phyloP scores from a whole-genome alignment of 805 yeast species.

The Candida silvicultrix region DNA sequence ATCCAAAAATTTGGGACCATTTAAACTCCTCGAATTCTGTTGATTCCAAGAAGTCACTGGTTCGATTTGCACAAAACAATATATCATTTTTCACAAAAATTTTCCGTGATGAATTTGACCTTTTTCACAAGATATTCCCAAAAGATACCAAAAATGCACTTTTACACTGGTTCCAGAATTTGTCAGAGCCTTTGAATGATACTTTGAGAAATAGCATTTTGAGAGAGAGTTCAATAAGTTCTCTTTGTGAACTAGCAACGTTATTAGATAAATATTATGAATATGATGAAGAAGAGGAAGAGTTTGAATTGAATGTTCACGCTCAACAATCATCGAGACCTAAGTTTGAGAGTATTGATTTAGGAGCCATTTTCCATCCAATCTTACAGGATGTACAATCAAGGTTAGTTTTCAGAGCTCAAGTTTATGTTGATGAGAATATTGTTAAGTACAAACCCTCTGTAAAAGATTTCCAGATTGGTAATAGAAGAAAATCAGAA shows the following conservation, averaged over 20 bases:
- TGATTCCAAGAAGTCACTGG: slow-evolving; percentile 29
- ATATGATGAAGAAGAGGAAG: slow-evolving; percentile 53
- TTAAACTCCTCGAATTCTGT: slow-evolving; percentile 24
- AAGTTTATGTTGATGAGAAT: slow-evolving; percentile 62
- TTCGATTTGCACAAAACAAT: slow-evolving; percentile 56
- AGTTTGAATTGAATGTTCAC: slow-evolving; percentile 1
- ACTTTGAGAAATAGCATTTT: slow-evolving; percentile 57
- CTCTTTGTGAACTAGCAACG: slow-evolving; percentile 70
- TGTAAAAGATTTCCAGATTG: slow-evolving; percentile 60
- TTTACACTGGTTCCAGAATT: slow-evolving; percentile 51
- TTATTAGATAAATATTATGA: slow-evolving; percentile 63
- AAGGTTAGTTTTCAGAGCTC: slow-evolving; percentile 73
- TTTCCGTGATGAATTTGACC: slow-evolving; percentile 51
- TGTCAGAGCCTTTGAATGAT: slow-evolving; percentile 78
- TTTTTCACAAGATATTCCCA: slow-evolving; percentile 52
- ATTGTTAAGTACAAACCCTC: slow-evolving; percentile 62
- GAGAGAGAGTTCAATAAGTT: slow-evolving; percentile 61
- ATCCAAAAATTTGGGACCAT: slow-evolving; percentile 32
- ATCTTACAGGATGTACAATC: slow-evolving; percentile 73
- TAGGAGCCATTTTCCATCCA: slow-evolving; percentile 61
- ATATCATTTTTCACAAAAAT: slow-evolving; percentile 55
- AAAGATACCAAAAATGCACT: slow-evolving; percentile 31
- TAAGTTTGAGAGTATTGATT: slow-evolving; percentile 28
- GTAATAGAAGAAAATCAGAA: slow-evolving; percentile 29
- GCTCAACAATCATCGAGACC: slow-evolving; percentile 5